Evolutionary conservation across 2,329 filamentous ascomycete genomes (phyloP), one percentile per base, ranked within the genome.

Genomic region (Verticillium tricorpus): DNA sequence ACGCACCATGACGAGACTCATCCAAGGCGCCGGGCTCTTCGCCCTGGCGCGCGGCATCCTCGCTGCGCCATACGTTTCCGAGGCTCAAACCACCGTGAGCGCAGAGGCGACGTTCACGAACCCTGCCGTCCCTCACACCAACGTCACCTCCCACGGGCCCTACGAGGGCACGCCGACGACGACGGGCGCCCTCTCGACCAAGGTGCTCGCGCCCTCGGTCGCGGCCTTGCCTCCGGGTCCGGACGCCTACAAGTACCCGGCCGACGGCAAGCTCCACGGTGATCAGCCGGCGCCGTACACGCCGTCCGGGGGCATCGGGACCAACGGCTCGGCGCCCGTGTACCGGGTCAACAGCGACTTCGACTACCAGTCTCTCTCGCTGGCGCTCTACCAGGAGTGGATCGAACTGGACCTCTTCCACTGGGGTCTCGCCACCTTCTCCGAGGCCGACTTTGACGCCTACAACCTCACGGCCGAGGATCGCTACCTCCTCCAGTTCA

Each of bases 371-470:
- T 93, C 90, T 0, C 81, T 95, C 34, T 83, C 87, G 0, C 79
- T 95, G 14, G 90, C 84, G 14, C 78, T 94, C 0, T 93, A 94
- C 71, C 89, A 93, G 69, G 91, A 95, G 74, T 95, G 86, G 84
- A 92, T 94, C 60, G 91, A 95, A 76, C 81, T 95, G 1, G 92
- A 95, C 71, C 81, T 92, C 15, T 95, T 95, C 82, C 87, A 91
- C 73, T 87, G 89, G 70, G 91, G 89, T 15, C 81, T 95, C 3
- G 85, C 84, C 0, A 84, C 80, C 0, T 95, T 91, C 74, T 86
- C 85, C 1, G 84, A 80, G 0, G 80, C 85, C 35, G 89, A 95
- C 17, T 95, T 93, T 67, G 78, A 85, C 7, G 84, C 80, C 1
- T 87, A 84, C 31, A 90, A 90, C 2, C 77, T 96, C 15, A 88